Conservation (phyloP, 805 yeast genomes). For the Myxozyma geophila region DNA sequence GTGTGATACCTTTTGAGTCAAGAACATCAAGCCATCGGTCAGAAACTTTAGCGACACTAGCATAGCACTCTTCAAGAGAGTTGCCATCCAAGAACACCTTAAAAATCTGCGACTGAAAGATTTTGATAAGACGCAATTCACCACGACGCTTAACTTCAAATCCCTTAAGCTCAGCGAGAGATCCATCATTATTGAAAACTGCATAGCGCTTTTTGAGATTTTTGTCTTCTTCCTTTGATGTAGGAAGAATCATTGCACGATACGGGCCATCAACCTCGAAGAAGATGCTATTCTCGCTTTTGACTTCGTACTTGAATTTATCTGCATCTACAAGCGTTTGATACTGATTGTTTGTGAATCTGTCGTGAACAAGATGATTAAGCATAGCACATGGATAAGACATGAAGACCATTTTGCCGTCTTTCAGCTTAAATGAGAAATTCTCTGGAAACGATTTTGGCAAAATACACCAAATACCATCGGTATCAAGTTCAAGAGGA, state of each 20-base stretch:
- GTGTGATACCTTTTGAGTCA: slow-evolving; percentile 80
- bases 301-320: slow-evolving; percentile 69
- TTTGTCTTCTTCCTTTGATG: slow-evolving; percentile 96
- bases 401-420: slow-evolving; percentile 75
- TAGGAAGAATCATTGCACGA: slow-evolving; percentile 94
- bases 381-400: slow-evolving; percentile 97
- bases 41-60: slow-evolving; percentile 88
- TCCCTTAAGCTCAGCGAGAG: slow-evolving; percentile 93
- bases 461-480: slow-evolving; percentile 99
- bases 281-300: slow-evolving; percentile 90
- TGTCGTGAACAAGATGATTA: slow-evolving; percentile 86
- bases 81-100: slow-evolving; percentile 87
- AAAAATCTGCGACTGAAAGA: slow-evolving; percentile 93
- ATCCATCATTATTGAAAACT: slow-evolving; percentile 92
- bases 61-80: slow-evolving; percentile 77
- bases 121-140: slow-evolving; percentile 88
- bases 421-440: slow-evolving; percentile 66
- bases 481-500: slow-evolving; percentile 95
- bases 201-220: slow-evolving; percentile 96
- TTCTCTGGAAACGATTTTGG: slow-evolving; percentile 95
- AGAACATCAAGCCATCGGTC: slow-evolving; percentile 94
- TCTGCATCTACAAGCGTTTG: slow-evolving; percentile 80
- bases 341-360: slow-evolving; percentile 92
- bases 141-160: slow-evolving; percentile 97
- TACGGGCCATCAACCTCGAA: slow-evolving; percentile 99